Percentiles rank a stretch among this genome's conserved stretches.
Conservation (phyloP, 257 asterid genomes). For the Cinchona pubescens region DNA sequence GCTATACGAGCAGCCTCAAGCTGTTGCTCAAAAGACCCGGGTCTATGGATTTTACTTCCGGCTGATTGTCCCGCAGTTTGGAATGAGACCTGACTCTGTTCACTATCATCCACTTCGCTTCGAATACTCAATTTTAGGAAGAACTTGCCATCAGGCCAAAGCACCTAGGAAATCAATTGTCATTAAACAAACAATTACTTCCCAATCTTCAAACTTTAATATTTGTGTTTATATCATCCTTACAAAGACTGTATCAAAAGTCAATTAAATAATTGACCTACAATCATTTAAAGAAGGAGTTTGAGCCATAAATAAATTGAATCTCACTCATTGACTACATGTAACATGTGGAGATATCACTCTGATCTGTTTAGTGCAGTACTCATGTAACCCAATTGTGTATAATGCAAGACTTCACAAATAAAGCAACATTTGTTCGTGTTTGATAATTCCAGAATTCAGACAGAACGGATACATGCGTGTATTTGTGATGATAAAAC, state of each 20-base stretch:
- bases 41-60: conserved; percentile 46
- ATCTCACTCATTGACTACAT: not conserved
- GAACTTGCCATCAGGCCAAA: conserved; percentile 94
- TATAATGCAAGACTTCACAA: not conserved
- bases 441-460: not conserved
- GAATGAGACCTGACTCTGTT: conserved; percentile 38
- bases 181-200: conserved; percentile 19
- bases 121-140: conserved; percentile 51
- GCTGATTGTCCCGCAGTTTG: conserved; percentile 34
- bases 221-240: not conserved
- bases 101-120: conserved; percentile 35
- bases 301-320: not conserved
- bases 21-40: conserved; percentile 86
- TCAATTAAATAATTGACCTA: not conserved
- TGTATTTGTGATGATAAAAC: conserved; percentile 16
- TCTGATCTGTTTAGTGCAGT: not conserved
- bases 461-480: not conserved
- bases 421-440: not conserved
- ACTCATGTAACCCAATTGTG: not conserved
- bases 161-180: conserved; percentile 46
- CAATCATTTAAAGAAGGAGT: not conserved
- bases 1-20: conserved; percentile 99
- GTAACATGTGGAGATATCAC: not conserved
- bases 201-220: conserved; percentile 7
- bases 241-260: not conserved